Conservation (phyloP, 805 yeast species). For the Candida xyloterini region DNA sequence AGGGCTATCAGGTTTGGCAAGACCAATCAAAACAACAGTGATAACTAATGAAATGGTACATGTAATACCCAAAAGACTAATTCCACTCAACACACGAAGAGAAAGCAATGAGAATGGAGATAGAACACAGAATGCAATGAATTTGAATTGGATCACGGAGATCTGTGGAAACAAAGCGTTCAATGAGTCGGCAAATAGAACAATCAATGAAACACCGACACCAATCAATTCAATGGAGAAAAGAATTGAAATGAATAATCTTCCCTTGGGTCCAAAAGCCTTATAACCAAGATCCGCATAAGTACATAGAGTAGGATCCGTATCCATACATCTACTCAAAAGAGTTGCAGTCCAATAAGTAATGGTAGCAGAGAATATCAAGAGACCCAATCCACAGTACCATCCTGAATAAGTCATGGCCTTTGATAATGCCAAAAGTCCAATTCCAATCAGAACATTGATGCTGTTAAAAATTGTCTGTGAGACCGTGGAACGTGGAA, state of each 20-base stretch:
- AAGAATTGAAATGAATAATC: conserved; percentile 66
- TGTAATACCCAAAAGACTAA: conserved; percentile 55
- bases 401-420: conserved; percentile 65
- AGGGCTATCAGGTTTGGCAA: conserved; percentile 39
- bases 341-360: conserved; percentile 78
- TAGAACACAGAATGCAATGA: conserved; percentile 63
- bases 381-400: conserved; percentile 58
- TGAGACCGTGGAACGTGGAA: conserved; percentile 78
- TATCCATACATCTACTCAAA: conserved; percentile 71
- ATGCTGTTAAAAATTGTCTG: conserved; percentile 68
- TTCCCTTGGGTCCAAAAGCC: conserved; percentile 76
- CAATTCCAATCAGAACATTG: conserved; percentile 66
- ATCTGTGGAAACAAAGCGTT: conserved; percentile 60
- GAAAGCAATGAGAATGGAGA: conserved; percentile 77
- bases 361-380: conserved; percentile 57
- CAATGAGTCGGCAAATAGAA: conserved; percentile 82
- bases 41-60: conserved; percentile 51
- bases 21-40: conserved; percentile 48
- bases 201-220: conserved; percentile 76
- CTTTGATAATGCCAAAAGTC: conserved; percentile 62
- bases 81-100: conserved; percentile 49
- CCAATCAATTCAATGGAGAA: conserved; percentile 79
- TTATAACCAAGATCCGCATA: conserved; percentile 87
- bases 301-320: conserved; percentile 76
- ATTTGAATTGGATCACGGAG: conserved; percentile 56